Conservation (phyloP, 2,329 filamentous ascomycete genomes). For the Ophiocordyceps camponoti-saundersi region DNA sequence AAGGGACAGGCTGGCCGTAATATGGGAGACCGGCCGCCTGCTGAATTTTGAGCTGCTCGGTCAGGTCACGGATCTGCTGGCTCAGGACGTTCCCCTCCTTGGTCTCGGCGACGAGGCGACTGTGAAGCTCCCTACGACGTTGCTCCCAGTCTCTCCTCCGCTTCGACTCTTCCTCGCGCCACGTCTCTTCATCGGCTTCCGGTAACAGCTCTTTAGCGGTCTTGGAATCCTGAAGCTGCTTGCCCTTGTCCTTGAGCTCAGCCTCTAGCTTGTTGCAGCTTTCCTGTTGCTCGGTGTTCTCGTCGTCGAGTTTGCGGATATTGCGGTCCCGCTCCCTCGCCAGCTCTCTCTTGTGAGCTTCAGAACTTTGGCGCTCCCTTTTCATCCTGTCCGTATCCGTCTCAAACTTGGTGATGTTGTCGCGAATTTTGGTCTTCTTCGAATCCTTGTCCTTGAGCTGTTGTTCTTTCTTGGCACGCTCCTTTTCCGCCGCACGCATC, state of each 20-base stretch:
- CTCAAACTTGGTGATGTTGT: conserved; percentile 53
- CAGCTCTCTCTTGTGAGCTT: conserved; percentile 32
- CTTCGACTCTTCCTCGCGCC: conserved; percentile 31
- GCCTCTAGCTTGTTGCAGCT: conserved; percentile 50
- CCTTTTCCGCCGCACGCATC: conserved; percentile 66
- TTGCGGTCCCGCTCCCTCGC: conserved; percentile 33
- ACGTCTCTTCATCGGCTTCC: conserved; percentile 42
- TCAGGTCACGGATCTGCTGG: conserved; percentile 25
- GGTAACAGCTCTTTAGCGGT: conserved; percentile 48
- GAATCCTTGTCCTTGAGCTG: conserved; percentile 49
- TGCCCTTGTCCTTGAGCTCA: conserved; percentile 48
- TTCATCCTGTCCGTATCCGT: conserved; percentile 44
- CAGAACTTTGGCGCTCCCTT: conserved; percentile 34
- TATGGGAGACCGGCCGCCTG: conserved; percentile 23
- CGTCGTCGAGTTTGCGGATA: conserved; percentile 31
- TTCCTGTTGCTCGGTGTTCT: conserved; percentile 45
- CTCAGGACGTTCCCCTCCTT: conserved; percentile 29
- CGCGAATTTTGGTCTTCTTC: conserved; percentile 51
- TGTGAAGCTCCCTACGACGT: conserved; percentile 34
- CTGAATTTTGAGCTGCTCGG: conserved; percentile 26
- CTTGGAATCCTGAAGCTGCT: conserved; percentile 59
- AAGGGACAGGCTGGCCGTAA: conserved; percentile 26
- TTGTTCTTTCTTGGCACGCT: conserved; percentile 63
- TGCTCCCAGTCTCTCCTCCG: conserved; percentile 39
- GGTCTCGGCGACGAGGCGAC: conserved; percentile 27